These are phyloP conservation scores for Pythium chondricola DNA, from an alignment of 352 stramenopile species.

Conservation along the genomic window DNA sequence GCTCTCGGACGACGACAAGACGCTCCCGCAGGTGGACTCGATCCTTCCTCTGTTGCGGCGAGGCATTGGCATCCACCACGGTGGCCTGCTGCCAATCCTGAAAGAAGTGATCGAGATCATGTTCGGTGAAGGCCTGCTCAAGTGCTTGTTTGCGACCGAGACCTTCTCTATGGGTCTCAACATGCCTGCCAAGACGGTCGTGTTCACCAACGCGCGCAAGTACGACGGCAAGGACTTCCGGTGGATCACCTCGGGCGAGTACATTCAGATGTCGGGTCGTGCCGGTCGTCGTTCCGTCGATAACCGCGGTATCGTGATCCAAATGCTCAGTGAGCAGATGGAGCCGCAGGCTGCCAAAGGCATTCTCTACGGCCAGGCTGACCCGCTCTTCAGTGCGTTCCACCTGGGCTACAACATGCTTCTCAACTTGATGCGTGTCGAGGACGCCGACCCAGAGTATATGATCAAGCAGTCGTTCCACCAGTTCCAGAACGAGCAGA, in stretches of 20 bases:
- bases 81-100: constrained; percentile 97
- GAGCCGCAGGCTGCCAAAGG: constrained; percentile 95
- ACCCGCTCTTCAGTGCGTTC: constrained; percentile 86
- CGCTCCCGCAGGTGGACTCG: constrained; percentile 96
- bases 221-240: constrained; percentile 95
- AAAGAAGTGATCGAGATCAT: constrained; percentile 97
- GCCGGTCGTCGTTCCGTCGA: constrained; percentile 97
- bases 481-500: constrained; percentile 89
- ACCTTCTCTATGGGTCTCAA: constrained; percentile 98
- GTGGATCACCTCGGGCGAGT: constrained; percentile 95
- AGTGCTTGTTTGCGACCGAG: constrained; percentile 98
- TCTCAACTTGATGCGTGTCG: constrained; percentile 98
- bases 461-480: constrained; percentile 98
- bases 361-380: constrained; percentile 84
- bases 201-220: constrained; percentile 97
- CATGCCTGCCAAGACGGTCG: constrained; percentile 99
- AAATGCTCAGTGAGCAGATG: constrained; percentile 99
- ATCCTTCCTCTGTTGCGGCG: constrained; percentile 95
- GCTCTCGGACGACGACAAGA: constrained; percentile 95
- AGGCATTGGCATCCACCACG: constrained; percentile 99
- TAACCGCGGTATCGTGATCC: constrained; percentile 96
- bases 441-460: constrained; percentile 96
- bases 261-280: constrained; percentile 94
- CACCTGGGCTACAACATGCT: constrained; percentile 99
- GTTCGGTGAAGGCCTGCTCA: constrained; percentile 95